These are phyloP conservation scores for Phytophthora pluvialis DNA, from an alignment of 352 stramenopile genomes.

Conservation along the genomic window DNA sequence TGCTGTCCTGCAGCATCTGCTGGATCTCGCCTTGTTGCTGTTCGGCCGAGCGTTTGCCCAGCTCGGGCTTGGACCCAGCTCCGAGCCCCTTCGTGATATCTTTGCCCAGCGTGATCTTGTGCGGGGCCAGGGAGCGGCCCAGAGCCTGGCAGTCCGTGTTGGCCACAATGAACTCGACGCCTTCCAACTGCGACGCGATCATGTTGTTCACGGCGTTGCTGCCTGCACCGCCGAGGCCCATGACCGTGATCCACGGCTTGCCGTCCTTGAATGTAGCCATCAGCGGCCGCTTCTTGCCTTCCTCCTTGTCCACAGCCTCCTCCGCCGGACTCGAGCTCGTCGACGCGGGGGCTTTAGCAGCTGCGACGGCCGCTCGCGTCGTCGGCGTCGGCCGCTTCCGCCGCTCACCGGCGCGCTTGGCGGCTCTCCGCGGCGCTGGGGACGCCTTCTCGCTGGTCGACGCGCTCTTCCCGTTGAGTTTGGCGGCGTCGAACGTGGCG, in stretches of 20 bases:
- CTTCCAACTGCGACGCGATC: conserved; percentile 88
- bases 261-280: conserved; percentile 77
- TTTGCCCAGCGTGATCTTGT: conserved; percentile 86
- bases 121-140: conserved; percentile 73
- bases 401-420: conserved; percentile 36
- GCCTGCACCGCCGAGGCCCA: conserved; percentile 81
- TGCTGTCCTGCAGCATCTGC: conserved; percentile 89
- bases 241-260: conserved; percentile 87
- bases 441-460: conserved; percentile 6
- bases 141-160: conserved; percentile 96
- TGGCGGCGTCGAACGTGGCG: conserved; percentile 23
- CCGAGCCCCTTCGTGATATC: conserved; percentile 87
- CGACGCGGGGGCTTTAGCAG: conserved; percentile 5
- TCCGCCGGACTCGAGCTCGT: conserved; percentile 2
- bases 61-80: conserved; percentile 79
- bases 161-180: conserved; percentile 95
- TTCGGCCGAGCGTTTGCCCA: conserved; percentile 85
- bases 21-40: conserved; percentile 91
- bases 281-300: conserved; percentile 51
- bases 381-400: conserved; percentile 31
- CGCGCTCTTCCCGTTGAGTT: conserved; percentile 24
- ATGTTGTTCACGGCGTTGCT: conserved; percentile 93
- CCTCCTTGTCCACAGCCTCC: conserved; percentile 27
- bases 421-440: conserved; percentile 5
- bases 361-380: not conserved